A percentile compares a stretch with the other conserved stretches of the same genome.
Conservation (phyloP, 352 stramenopile genomes). For the Pythium dissimile region DNA sequence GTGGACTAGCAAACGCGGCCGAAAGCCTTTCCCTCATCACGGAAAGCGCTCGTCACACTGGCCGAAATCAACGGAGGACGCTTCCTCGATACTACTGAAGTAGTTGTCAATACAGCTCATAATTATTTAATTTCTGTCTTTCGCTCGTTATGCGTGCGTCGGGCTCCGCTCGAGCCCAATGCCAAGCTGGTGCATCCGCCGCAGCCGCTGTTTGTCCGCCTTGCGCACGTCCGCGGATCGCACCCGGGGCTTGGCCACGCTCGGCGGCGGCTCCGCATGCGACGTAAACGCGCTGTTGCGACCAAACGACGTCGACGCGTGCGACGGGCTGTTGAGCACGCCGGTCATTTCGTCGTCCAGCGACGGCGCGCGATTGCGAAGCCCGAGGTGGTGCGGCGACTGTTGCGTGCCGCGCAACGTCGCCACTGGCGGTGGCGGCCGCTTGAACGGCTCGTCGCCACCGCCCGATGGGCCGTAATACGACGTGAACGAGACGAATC, state of each 20-base stretch:
- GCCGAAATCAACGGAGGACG: no score
- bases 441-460: background rate
- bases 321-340: slow-evolving; percentile 19
- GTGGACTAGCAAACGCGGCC: background rate
- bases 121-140: background rate
- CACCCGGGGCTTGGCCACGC: slow-evolving; percentile 9
- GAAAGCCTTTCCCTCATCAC: background rate
- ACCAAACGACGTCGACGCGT: background rate
- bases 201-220: background rate
- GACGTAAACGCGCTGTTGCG: background rate
- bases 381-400: background rate
- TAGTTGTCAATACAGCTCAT: background rate
- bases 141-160: background rate
- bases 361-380: slow-evolving; percentile 5
- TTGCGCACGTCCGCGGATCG: slow-evolving; percentile 2
- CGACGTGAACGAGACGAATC: slow-evolving; percentile 10
- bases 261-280: background rate
- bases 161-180: slow-evolving; percentile 1
- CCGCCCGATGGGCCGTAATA: background rate
- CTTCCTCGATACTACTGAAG: no score
- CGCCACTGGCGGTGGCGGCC: background rate
- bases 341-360: slow-evolving; percentile 20
- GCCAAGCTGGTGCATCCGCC: slow-evolving; percentile 4
- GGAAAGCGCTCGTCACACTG: background rate
- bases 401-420: background rate